Evolutionary conservation across 495 filamentous ascomycete genomes (phyloP), one percentile per base, ranked within the genome.

Genomic region (Monascus purpureus): DNA sequence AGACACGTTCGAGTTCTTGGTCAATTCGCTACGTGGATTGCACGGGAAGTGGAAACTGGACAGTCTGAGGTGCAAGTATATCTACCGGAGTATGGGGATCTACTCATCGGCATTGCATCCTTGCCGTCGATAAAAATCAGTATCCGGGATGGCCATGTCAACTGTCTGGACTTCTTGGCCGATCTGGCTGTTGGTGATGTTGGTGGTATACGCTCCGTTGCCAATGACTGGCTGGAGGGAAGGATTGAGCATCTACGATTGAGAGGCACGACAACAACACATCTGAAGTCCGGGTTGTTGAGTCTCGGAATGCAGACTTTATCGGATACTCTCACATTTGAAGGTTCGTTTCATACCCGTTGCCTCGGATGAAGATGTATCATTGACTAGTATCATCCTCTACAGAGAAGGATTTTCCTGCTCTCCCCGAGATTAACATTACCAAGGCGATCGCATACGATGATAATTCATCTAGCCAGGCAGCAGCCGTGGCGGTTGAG

Each of bases 191-290:
- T 83, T 12, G 83, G 82, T 19, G 74, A 85, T 41, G 57, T 82
- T n/a, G 74, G 80, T 37, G 78, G 74, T 6, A 70, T 94, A 31
- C 75, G 80, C 27, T 64, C 63, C n/a, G 68, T 96, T 35, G 84
- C 83, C 12, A 75, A 84, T 40, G 82, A 93, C 49, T 97, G 83
- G 76, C 43, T 97, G 33, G 72, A 81, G 13, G 87, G 88, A 19
- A 72, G 66, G 32, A 51, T 97, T 30, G 68, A 69, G 1, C 57
- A 62, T 30, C 50, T 96, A 19, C 68, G 64, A 30, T 48, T 96
- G 2, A 63, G 71, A 30, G 87, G 80, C 8, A 77, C 70, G 46
- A 73, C 82, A 18, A 60, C 70, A 29, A 45, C 96, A 16, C 58
- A 61, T 17, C 45, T 95, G 7, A 82, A 77, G 53, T 77, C 82